Conservation (phyloP, 2,329 filamentous ascomycete species). For the Diaporthe ampelina region DNA sequence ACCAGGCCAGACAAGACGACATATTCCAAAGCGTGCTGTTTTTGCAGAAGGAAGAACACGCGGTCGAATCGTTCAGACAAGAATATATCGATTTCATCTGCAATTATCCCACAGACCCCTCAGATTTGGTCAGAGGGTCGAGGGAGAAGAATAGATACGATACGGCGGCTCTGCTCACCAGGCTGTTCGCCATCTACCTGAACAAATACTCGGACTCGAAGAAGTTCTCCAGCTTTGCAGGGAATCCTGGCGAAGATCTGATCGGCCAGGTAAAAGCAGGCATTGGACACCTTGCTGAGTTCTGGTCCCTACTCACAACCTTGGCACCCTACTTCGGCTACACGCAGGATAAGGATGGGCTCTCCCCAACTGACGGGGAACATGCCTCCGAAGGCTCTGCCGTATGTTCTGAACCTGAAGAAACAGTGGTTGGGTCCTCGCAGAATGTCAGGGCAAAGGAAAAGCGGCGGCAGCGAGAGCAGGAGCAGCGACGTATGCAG, state of each 20-base stretch:
- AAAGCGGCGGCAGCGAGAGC: slow-evolving; percentile 64
- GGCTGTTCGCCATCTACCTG: slow-evolving; percentile 34
- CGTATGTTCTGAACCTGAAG: slow-evolving; percentile 58
- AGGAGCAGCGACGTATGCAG: slow-evolving; percentile 65
- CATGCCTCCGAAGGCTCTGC: slow-evolving; percentile 44
- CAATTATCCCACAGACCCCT: background rate
- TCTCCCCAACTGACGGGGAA: background rate
- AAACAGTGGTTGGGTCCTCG: slow-evolving; percentile 56
- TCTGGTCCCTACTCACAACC: slow-evolving; percentile 30
- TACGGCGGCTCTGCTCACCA: slow-evolving; percentile 10
- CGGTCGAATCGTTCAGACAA: background rate
- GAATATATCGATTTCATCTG: slow-evolving; percentile 9
- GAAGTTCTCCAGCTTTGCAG: background rate
- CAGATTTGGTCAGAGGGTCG: background rate
- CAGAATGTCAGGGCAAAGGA: slow-evolving; percentile 70
- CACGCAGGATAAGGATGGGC: background rate
- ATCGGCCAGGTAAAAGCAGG: background rate
- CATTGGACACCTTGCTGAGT: slow-evolving; percentile 1
- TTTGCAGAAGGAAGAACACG: slow-evolving; percentile 8
- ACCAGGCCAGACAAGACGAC: slow-evolving; percentile 20
- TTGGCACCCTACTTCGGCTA: slow-evolving; percentile 30
- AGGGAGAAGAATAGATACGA: slow-evolving; percentile 17
- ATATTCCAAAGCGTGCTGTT: slow-evolving; percentile 25
- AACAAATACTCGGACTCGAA: slow-evolving; percentile 3
- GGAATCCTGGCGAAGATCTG: slow-evolving; percentile 37